phyloP scores from a whole-genome alignment of 2,329 filamentous ascomycete species.

The Sporothrix globosa region DNA sequence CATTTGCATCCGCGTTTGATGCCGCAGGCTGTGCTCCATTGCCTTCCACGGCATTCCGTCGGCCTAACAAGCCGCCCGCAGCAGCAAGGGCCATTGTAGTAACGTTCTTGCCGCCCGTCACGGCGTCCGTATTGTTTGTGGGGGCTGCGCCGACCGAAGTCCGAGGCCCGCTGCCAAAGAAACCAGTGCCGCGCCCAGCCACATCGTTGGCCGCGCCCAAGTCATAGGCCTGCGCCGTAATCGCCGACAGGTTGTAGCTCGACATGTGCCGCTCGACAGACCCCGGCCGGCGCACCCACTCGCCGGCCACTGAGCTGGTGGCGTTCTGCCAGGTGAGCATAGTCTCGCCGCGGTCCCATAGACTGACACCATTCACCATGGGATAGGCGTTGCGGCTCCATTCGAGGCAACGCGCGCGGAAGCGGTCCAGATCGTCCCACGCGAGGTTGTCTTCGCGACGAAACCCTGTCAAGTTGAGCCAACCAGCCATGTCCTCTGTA shows the following conservation, averaged over 20 bases:
- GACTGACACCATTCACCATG: conserved; percentile 33
- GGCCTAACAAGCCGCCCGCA: not conserved
- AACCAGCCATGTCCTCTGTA: conserved; percentile 42
- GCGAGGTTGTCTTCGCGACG: conserved; percentile 72
- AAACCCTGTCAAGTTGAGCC: conserved; percentile 77
- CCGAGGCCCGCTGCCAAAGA: conserved; percentile 21
- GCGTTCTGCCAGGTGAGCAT: conserved; percentile 73
- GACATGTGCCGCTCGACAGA: conserved; percentile 52
- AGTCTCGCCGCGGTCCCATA: conserved; percentile 42
- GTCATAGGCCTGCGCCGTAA: conserved; percentile 66
- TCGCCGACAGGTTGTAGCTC: conserved; percentile 66
- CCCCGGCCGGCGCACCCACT: conserved; percentile 67
- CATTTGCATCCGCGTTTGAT: not conserved
- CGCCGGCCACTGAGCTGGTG: conserved; percentile 75
- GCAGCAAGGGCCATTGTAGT: not conserved
- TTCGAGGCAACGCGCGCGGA: conserved; percentile 66
- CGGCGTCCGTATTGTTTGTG: not conserved
- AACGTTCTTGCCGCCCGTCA: not conserved
- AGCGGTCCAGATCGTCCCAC: conserved; percentile 72
- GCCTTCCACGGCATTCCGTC: not conserved
- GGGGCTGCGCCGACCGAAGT: not conserved
- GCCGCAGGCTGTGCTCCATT: not conserved
- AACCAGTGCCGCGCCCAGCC: not conserved
- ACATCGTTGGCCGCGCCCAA: conserved; percentile 6
- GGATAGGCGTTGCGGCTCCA: conserved; percentile 59